A percentile compares a stretch with the other conserved stretches of the same genome.
These are phyloP conservation scores for Salix suchowensis DNA, from an alignment of 345 rosid genomes.

Conservation along the genomic window DNA sequence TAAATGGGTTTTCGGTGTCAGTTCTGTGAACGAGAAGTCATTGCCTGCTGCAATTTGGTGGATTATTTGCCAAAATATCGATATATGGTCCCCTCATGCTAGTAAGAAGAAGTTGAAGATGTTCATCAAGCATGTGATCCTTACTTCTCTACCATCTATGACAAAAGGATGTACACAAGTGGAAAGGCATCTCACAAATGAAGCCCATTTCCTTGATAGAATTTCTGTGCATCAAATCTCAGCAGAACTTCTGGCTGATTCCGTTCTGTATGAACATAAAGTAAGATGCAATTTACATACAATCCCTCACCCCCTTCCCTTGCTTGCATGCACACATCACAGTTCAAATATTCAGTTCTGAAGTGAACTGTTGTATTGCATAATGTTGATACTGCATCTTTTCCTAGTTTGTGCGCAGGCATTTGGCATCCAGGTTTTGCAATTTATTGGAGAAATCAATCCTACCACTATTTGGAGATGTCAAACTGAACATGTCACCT, in stretches of 20 bases:
- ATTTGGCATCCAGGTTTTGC: slow-evolving; percentile 60
- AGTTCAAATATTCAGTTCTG: not conserved
- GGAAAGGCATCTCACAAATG: slow-evolving; percentile 23
- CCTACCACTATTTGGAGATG: slow-evolving; percentile 30
- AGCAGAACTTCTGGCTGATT: slow-evolving; percentile 53
- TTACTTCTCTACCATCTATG: slow-evolving; percentile 39
- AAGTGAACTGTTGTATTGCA: not conserved
- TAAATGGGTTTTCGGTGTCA: slow-evolving; percentile 48
- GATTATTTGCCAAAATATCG: slow-evolving; percentile 67
- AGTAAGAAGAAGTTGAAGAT: slow-evolving; percentile 52
- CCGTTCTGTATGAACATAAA: slow-evolving; percentile 61
- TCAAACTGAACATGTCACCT: slow-evolving; percentile 40
- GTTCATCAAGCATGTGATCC: slow-evolving; percentile 54
- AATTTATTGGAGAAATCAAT: slow-evolving; percentile 46
- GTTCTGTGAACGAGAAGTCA: slow-evolving; percentile 49
- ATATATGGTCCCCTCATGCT: slow-evolving; percentile 73
- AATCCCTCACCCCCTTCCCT: not conserved
- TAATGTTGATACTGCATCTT: slow-evolving; percentile 22
- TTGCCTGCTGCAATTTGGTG: slow-evolving; percentile 70
- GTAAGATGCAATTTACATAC: slow-evolving; percentile 29
- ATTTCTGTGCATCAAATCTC: slow-evolving; percentile 50
- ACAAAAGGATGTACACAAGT: slow-evolving; percentile 23
- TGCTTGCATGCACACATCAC: not conserved
- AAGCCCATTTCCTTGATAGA: slow-evolving; percentile 32
- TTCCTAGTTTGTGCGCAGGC: slow-evolving; percentile 84